phyloP scores from a whole-genome alignment of 2,329 filamentous ascomycete species.

The Cercospora sesami region DNA sequence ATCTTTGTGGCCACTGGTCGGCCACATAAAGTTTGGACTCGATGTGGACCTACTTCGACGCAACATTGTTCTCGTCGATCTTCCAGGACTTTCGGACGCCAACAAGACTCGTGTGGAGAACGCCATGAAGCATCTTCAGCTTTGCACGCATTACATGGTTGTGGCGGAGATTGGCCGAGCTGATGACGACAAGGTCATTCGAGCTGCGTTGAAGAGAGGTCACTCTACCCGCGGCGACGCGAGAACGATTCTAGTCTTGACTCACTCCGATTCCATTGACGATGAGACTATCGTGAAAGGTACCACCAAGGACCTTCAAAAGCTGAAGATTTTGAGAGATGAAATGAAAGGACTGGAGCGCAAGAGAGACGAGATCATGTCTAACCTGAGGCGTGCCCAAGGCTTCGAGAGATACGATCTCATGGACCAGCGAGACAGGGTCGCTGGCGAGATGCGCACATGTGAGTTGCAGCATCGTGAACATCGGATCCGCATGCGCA shows the following conservation, averaged over 20 bases:
- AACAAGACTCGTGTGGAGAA: constrained; percentile 13
- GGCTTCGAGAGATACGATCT: not conserved
- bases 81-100: constrained; percentile 26
- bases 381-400: not conserved
- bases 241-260: constrained; percentile 16
- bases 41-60: constrained; percentile 21
- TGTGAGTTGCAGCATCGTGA: too few relatives aligned
- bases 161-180: not conserved
- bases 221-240: not conserved
- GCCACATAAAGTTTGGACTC: constrained; percentile 23
- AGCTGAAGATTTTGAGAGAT: not conserved
- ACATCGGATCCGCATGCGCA: not conserved
- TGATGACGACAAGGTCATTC: constrained; percentile 1
- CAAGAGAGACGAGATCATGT: not conserved
- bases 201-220: not conserved
- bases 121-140: not conserved
- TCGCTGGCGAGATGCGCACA: too few relatives aligned
- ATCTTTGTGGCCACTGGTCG: constrained; percentile 27
- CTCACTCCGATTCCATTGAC: constrained; percentile 22
- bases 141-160: not conserved
- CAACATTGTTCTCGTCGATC: constrained; percentile 27
- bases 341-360: not conserved
- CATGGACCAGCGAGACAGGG: not conserved
- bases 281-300: constrained; percentile 9
- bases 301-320: too few relatives aligned